A percentile compares a stretch with the other conserved stretches of the same genome.
These are phyloP conservation scores for Phytophthora litchii DNA, from an alignment of 352 stramenopile species.

Conservation along the genomic window DNA sequence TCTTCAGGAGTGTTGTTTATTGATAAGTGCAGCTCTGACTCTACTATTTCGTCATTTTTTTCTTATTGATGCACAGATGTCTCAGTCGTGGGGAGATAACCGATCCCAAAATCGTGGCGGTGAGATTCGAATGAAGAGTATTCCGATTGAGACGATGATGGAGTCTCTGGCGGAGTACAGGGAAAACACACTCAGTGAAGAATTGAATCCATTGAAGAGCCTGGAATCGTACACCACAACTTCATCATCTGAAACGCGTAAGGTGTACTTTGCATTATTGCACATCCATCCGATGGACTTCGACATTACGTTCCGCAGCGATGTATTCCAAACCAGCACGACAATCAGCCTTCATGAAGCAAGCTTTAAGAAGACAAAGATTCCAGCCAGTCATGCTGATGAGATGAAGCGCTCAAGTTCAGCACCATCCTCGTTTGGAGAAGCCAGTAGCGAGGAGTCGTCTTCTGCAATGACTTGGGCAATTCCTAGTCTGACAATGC, in stretches of 20 bases:
- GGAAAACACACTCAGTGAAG: slow-evolving; percentile 77
- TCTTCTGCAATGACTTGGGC: slow-evolving; percentile 66
- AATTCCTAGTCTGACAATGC: slow-evolving; percentile 88
- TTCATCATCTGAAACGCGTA: slow-evolving; percentile 74
- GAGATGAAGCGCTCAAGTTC: slow-evolving; percentile 41
- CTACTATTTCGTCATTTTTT: slow-evolving; percentile 5
- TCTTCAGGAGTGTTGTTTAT: neutral
- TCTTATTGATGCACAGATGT: slow-evolving; percentile 48
- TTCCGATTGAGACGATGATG: slow-evolving; percentile 83
- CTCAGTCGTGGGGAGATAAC: slow-evolving; percentile 67
- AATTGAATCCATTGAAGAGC: slow-evolving; percentile 82
- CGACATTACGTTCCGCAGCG: slow-evolving; percentile 88
- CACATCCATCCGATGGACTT: slow-evolving; percentile 90
- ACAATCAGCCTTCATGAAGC: slow-evolving; percentile 66
- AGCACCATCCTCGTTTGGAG: slow-evolving; percentile 26
- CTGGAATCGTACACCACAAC: slow-evolving; percentile 65
- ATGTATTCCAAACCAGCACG: slow-evolving; percentile 79
- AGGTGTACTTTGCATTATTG: slow-evolving; percentile 89
- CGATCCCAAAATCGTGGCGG: slow-evolving; percentile 71
- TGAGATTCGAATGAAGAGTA: slow-evolving; percentile 83
- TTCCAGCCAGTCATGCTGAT: slow-evolving; percentile 23
- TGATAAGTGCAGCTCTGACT: slow-evolving; percentile 8
- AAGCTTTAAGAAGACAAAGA: slow-evolving; percentile 52
- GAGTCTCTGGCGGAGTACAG: slow-evolving; percentile 78
- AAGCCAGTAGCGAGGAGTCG: slow-evolving; percentile 39